These are phyloP conservation scores for Nitzschia palea DNA, from an alignment of 108 stramenopile species.

Conservation along the genomic window DNA sequence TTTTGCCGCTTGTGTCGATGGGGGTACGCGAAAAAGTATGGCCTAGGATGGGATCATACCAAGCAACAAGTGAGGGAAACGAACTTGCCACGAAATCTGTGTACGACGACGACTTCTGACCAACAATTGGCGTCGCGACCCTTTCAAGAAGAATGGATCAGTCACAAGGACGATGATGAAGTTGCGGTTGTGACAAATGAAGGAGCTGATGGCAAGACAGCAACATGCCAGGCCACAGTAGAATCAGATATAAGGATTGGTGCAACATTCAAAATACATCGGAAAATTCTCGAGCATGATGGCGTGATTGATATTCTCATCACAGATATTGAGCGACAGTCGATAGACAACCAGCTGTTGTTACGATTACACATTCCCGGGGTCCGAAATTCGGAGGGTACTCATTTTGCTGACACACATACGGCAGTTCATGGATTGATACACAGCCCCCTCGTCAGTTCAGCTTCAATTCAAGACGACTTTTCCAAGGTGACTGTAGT, in stretches of 20 bases:
- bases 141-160: slow-evolving; percentile 49
- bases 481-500: slow-evolving; percentile 48
- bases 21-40: slow-evolving; percentile 67
- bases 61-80: slow-evolving; percentile 45
- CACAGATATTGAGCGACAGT: neutral
- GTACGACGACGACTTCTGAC: slow-evolving; percentile 21
- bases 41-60: slow-evolving; percentile 64
- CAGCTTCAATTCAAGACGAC: slow-evolving; percentile 58
- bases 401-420: slow-evolving; percentile 43
- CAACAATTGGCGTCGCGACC: slow-evolving; percentile 35
- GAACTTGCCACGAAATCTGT: slow-evolving; percentile 39
- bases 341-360: slow-evolving; percentile 9
- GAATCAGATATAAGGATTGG: too few relatives aligned
- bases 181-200: too few relatives aligned
- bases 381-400: slow-evolving; percentile 43
- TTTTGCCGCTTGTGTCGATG: slow-evolving; percentile 69
- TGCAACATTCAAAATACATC: slow-evolving; percentile 24
- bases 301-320: slow-evolving; percentile 47
- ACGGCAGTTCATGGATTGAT: slow-evolving; percentile 16
- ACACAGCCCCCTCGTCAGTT: slow-evolving; percentile 21
- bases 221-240: slow-evolving; percentile 5
- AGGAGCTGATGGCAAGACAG: slow-evolving; percentile 8
- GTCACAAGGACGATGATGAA: slow-evolving; percentile 13
- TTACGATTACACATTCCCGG: slow-evolving; percentile 29
- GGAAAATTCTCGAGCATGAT: slow-evolving; percentile 40